Evolutionary conservation across 768 basidiomycete species (phyloP), one percentile per base, ranked within the genome.

Genomic region (Vararia minispora): DNA sequence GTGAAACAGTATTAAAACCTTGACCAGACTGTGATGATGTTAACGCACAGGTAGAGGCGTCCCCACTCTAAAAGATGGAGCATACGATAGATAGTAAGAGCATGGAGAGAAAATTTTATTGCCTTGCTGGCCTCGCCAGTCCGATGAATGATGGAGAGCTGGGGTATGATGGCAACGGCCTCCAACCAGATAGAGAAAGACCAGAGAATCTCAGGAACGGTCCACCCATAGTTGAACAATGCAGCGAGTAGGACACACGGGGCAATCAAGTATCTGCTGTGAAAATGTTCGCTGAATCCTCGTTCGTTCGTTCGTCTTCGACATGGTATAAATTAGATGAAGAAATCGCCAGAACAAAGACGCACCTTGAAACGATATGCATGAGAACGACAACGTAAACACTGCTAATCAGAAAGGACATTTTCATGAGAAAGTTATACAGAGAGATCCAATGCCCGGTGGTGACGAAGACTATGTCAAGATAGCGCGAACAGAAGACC

Each of bases 101-200:
- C n/a, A n/a, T n/a, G n/a, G n/a, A n/a, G n/a, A n/a, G n/a, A n/a
- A n/a, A n/a, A n/a, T n/a, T n/a, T n/a, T n/a, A n/a, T n/a, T n/a
- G n/a, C n/a, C n/a, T n/a, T n/a, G n/a, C n/a, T n/a, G n/a, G 94
- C 92, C 63, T 95, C 94, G 45, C 92, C 91, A 2, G 94, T 98
- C 37, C 94, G 76, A 58, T 94, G 90, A 40, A 98, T 76, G 81
- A 98, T 85, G 67, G 97, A 92, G 37, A 98, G 63, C 56, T 98
- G 94, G 2, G 94, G 94, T 35, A 98, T 71, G 54, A 98, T 97
- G 25, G 91, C 92, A 46, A 97, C 85, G 20, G 81, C 64, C 62
- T 98, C 94, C 43, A 97, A 76, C 76, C 86, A 97, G 61, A 98
- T 95, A 48, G 91, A 95, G 71, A 97, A 98, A 7, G 90, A 74